phyloP scores from a whole-genome alignment of 1,139 yeast species.

The Debaryomyces psychrophilus region DNA sequence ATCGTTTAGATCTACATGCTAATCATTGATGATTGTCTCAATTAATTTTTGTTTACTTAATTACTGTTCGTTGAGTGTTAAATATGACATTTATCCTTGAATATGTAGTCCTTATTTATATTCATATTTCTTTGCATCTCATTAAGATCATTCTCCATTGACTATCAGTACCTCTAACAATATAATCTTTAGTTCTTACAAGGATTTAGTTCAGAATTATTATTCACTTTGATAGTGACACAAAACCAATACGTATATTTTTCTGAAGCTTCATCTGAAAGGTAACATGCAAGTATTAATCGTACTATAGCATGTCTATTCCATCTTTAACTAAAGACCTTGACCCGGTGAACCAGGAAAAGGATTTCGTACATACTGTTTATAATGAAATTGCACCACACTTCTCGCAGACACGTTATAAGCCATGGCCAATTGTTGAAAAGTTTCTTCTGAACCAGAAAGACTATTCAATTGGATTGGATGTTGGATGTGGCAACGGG shows the following conservation, averaged over 20 bases:
- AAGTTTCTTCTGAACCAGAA: conserved; percentile 51
- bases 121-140: no score
- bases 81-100: no score
- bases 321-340: conserved; percentile 34
- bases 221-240: neutral
- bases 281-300: neutral
- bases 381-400: conserved; percentile 92
- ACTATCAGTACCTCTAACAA: no score
- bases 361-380: conserved; percentile 80
- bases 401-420: conserved; percentile 89
- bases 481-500: conserved; percentile 97
- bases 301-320: conserved; percentile 27
- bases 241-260: neutral
- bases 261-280: neutral
- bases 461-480: conserved; percentile 52
- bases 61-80: no score
- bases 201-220: neutral
- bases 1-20: no score
- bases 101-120: no score
- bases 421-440: conserved; percentile 97
- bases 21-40: no score
- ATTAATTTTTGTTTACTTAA: no score
- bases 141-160: no score
- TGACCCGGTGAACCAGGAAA: conserved; percentile 65
- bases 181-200: neutral